Percentiles rank a stretch among this genome's conserved stretches.
These are phyloP conservation scores for Apiosordaria backusii DNA, from an alignment of 495 filamentous ascomycete genomes.

Conservation along the genomic window DNA sequence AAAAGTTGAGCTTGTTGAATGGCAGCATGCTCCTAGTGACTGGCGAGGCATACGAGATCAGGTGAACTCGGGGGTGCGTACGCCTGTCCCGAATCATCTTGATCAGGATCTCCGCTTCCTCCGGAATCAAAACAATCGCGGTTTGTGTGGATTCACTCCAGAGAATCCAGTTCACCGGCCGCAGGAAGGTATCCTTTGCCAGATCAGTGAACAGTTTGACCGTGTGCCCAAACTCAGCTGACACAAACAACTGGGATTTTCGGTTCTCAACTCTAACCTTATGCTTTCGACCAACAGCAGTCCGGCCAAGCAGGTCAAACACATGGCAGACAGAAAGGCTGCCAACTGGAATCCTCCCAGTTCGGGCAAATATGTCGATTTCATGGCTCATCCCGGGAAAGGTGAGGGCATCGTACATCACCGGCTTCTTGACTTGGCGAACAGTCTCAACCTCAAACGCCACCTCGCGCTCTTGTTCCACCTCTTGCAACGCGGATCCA, in stretches of 20 bases:
- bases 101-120: constrained; percentile 53
- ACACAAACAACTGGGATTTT: constrained; percentile 34
- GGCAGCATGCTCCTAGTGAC: constrained; percentile 51
- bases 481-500: constrained; percentile 47
- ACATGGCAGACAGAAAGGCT: constrained; percentile 25
- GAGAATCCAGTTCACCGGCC: constrained; percentile 41
- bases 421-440: constrained; percentile 43
- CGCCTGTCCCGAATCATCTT: constrained; percentile 20
- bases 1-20: constrained; percentile 49
- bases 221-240: constrained; percentile 34
- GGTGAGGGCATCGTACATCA: constrained; percentile 20
- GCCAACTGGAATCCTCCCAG: constrained; percentile 26
- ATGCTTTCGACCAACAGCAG: constrained; percentile 27
- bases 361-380: constrained; percentile 26
- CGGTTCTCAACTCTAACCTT: constrained; percentile 10
- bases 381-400: constrained; percentile 35
- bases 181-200: constrained; percentile 35
- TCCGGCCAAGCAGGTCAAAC: constrained; percentile 27
- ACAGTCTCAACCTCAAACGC: constrained; percentile 49
- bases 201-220: constrained; percentile 18
- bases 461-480: constrained; percentile 52
- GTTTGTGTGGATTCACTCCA: constrained; percentile 33
- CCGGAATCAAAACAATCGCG: constrained; percentile 51
- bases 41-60: constrained; percentile 52
- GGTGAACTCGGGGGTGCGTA: constrained; percentile 26